Evolutionary conservation across 179 eudicot species (phyloP), one percentile per base, ranked within the genome.

Genomic region (Amaranthus tricolor): DNA sequence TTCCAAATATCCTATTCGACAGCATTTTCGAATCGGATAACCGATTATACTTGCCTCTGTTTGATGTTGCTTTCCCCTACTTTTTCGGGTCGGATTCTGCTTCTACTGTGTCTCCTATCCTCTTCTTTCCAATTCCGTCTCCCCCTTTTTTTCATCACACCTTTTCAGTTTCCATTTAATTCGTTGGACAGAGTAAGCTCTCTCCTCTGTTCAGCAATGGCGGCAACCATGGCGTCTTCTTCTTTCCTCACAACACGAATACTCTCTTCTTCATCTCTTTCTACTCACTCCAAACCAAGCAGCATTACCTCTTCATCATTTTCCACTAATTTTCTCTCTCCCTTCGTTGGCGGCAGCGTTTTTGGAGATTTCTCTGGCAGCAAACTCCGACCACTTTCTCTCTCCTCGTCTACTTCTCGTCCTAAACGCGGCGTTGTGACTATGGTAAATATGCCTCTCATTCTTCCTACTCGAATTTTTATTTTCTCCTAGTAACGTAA

Each of bases 341-440:
- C 88, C 53, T 82, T 44, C 83, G 77, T 85, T 64, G 81, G 81
- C 67, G 88, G 89, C 66, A 76, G 88, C 76, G 72, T 91, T 60
- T 62, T 84, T 73, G 84, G 83, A 55, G 87, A 84, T 11, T 91
- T 90, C 21, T 74, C 91, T 52, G 96, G 98, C 71, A 79, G 53
- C 4, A 85, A 77, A 81, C 66, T 90, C 79, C 89, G 92, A 7
- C 91, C 92, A 60, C 75, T 66, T 44, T 90, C 84, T 21, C 89
- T 91, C 64, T 74, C 78, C 43, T 52, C 77, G 0, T 62, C 82
- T 0, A 51, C 62, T 16, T 85, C 86, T 71, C 86, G 82, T 47
- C 80, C 84, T 52, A 92, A 90, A 68, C 88, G 96, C 24, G 87
- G 87, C 56, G 97, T 92, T 40, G 91, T 92, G 62, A 90, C 97